phyloP scores from a whole-genome alignment of 805 yeast species.

The Metschnikowia arizonensis region DNA sequence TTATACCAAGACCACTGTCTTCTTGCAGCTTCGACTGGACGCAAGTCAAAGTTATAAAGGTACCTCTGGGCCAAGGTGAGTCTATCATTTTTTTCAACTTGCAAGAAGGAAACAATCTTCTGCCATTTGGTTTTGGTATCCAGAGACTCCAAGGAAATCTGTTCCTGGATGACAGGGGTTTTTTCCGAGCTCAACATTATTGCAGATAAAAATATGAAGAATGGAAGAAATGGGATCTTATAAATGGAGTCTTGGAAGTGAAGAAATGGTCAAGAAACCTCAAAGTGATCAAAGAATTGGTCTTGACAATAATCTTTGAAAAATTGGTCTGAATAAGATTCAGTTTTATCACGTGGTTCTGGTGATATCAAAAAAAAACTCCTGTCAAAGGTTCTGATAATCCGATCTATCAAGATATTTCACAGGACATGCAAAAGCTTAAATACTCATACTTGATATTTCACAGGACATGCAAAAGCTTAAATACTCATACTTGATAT shows the following conservation, averaged over 20 bases:
- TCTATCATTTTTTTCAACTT: conserved; percentile 35
- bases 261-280: no score
- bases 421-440: neutral
- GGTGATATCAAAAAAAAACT: no score
- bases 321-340: no score
- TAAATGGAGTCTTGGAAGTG: no score
- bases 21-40: conserved; percentile 71
- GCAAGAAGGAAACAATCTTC: conserved; percentile 15
- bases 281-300: no score
- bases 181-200: neutral
- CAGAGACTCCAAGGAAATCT: conserved; percentile 6
- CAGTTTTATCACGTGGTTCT: no score
- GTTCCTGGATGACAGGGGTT: conserved; percentile 7
- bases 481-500: neutral
- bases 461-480: neutral
- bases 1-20: conserved; percentile 86
- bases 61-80: conserved; percentile 59
- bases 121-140: conserved; percentile 65
- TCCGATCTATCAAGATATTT: neutral
- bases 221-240: no score
- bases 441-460: no score
- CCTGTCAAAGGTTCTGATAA: neutral
- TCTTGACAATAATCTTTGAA: no score
- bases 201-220: no score
- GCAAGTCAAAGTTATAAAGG: conserved; percentile 68